Conservation (phyloP, 2,329 filamentous ascomycete species). For the Apiospora arundinis region DNA sequence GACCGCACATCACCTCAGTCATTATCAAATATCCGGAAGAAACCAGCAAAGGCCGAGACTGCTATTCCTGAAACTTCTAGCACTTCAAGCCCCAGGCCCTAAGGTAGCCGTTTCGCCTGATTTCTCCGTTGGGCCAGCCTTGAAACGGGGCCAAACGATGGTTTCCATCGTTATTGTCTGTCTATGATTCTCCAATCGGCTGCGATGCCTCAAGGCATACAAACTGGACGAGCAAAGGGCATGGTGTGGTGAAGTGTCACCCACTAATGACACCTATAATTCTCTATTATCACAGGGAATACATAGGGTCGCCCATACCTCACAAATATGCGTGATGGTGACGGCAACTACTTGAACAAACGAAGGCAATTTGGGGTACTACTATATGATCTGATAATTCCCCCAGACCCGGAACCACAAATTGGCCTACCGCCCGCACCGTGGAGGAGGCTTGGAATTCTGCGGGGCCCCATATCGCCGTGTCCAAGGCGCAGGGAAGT, state of each 20-base stretch:
- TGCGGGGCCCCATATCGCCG: background rate
- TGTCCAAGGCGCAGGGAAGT: background rate
- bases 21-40: conserved; percentile 9
- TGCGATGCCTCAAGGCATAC: background rate
- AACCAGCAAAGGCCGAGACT: background rate
- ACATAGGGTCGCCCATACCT: background rate
- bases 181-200: background rate
- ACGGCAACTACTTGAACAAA: background rate
- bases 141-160: background rate
- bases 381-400: background rate
- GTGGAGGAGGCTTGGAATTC: background rate
- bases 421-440: background rate
- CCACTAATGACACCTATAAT: background rate
- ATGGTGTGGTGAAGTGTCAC: background rate
- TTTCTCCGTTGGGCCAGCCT: background rate
- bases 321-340: background rate
- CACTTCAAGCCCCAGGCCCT: background rate
- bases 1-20: background rate
- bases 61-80: background rate
- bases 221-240: background rate
- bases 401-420: background rate
- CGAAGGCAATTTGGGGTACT: background rate
- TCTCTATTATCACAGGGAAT: background rate
- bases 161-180: background rate
- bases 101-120: background rate